Conservation (phyloP, 208 protist genomes). For the Herpetomonas tarakana region DNA sequence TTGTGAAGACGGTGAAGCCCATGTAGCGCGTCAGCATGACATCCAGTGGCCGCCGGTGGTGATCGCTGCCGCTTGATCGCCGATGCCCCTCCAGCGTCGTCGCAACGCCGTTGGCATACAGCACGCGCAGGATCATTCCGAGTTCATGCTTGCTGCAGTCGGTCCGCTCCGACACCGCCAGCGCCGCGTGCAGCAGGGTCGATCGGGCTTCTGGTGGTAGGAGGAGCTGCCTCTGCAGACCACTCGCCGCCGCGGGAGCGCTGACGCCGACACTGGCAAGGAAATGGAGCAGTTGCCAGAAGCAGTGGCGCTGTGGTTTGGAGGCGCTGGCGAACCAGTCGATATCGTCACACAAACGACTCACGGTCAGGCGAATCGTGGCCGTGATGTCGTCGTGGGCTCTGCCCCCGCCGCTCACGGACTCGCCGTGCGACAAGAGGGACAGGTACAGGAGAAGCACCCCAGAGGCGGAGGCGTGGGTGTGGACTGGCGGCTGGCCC, state of each 20-base stretch:
- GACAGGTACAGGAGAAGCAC: neutral
- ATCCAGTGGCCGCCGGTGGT: neutral
- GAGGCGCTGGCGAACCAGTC: neutral
- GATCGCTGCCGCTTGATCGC: no score
- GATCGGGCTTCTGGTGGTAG: neutral
- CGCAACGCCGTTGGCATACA: neutral
- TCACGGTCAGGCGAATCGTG: no score
- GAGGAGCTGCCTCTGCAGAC: neutral
- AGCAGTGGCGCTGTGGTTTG: neutral
- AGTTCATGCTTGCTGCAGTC: neutral
- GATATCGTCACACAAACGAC: no score
- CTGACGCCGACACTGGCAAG: neutral
- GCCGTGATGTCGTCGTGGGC: no score
- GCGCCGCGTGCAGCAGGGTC: neutral
- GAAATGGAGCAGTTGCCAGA: neutral
- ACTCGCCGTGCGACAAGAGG: neutral
- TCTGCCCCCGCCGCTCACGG: neutral
- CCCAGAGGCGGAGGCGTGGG: neutral
- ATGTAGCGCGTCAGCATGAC: conserved; percentile 6
- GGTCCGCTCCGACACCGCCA: neutral
- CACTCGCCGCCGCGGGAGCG: neutral
- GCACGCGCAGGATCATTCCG: neutral
- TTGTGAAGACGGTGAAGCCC: conserved; percentile 11
- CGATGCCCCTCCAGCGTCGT: neutral
- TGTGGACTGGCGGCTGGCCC: neutral